These are phyloP conservation scores for Pichia thaimueangensis DNA, from an alignment of 805 yeast species.

Conservation along the genomic window DNA sequence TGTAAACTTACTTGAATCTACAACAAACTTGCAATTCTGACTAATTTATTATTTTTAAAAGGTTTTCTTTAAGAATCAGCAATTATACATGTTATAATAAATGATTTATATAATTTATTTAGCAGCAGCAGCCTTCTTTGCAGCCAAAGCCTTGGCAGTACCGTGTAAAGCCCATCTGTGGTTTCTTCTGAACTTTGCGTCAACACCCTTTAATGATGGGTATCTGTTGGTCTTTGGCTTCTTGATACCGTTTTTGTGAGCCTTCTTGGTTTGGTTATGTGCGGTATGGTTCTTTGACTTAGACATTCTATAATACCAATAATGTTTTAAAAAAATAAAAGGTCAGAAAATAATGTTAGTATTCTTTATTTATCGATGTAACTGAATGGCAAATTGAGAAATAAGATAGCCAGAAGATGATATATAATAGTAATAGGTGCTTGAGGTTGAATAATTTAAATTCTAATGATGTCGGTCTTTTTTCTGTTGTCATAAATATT, in stretches of 20 bases:
- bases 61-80: no score
- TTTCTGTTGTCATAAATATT: no score
- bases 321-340: background rate
- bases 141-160: constrained; percentile 90
- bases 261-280: constrained; percentile 99
- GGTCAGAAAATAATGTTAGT: constrained; percentile 9
- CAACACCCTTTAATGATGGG: constrained; percentile 98
- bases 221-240: constrained; percentile 97
- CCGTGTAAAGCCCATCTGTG: constrained; percentile 99
- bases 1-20: no score
- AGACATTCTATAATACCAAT: constrained; percentile 52
- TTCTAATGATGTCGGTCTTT: no score
- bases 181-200: constrained; percentile 98
- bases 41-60: no score
- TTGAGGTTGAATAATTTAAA: no score
- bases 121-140: constrained; percentile 36
- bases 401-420: no score
- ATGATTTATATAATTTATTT: constrained; percentile 15
- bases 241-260: constrained; percentile 99
- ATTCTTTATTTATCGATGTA: background rate
- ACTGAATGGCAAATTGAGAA: no score
- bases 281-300: constrained; percentile 99
- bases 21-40: no score
- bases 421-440: no score
- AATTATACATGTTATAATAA: constrained; percentile 1